phyloP scores from a whole-genome alignment of 768 basidiomycete genomes.

The Mycena chlorophos region DNA sequence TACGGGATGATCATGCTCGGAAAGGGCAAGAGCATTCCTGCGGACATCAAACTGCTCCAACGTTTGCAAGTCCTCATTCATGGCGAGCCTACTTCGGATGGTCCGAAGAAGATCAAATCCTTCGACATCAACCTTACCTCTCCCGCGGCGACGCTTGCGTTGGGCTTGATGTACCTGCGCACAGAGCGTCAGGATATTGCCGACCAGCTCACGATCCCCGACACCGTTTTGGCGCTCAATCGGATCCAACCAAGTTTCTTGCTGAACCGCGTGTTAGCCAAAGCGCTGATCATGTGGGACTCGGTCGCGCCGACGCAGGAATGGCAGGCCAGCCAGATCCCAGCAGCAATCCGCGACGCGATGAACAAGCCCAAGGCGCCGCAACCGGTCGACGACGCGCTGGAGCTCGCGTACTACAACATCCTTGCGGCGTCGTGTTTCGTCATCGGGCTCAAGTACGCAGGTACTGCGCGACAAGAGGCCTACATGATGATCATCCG shows the following conservation, averaged over 20 bases:
- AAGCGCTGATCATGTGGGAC: conserved; percentile 86
- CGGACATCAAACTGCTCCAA: conserved; percentile 68
- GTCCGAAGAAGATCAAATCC: conserved; percentile 39
- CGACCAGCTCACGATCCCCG: conserved; percentile 80
- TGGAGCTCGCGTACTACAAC: conserved; percentile 89
- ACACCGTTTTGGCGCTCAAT: conserved; percentile 76
- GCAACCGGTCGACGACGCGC: conserved; percentile 61
- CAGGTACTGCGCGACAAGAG: conserved; percentile 88
- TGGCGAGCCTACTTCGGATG: conserved; percentile 56
- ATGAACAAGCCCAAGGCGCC: conserved; percentile 53
- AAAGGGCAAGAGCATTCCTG: conserved; percentile 74
- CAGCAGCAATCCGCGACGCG: conserved; percentile 59
- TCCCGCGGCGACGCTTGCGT: conserved; percentile 84
- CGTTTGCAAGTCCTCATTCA: conserved; percentile 75
- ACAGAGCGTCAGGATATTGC: conserved; percentile 85
- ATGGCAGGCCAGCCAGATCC: conserved; percentile 76
- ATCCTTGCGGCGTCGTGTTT: conserved; percentile 92
- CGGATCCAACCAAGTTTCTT: conserved; percentile 87
- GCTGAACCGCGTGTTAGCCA: conserved; percentile 74
- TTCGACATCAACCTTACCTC: conserved; percentile 92
- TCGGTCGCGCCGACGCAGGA: conserved; percentile 65
- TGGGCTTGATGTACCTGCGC: conserved; percentile 91
- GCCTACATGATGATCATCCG: conserved; percentile 82
- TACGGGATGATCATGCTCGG: conserved; percentile 98
- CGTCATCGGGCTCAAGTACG: conserved; percentile 87